Base-by-base conservation (phyloP, 163 green algal genomes). In the Picocystis sp. region DNA sequence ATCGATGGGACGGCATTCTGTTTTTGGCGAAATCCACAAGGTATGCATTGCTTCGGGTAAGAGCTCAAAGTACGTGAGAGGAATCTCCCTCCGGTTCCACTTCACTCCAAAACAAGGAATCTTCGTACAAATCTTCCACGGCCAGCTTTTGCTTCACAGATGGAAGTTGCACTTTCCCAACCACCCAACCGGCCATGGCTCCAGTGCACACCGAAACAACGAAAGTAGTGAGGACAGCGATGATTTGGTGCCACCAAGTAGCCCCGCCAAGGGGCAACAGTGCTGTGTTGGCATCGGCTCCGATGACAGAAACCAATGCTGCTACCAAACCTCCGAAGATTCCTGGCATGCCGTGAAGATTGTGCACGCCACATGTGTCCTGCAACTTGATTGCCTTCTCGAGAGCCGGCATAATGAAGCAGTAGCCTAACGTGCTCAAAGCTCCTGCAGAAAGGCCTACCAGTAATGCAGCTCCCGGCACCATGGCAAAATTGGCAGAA, bases 311-410 rank as follows among this genome's bases (percentile, higher is more conserved):
- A 13, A 54, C 34, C 3, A 64, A 15, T 15, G 50, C 60, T n/a
- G 65, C 57, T 10, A 54, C 57, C 5, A 72, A 15, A 11, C 60
- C 65, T 2, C 65, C 64, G 6, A 68, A 33, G 46, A 72, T 58
- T 35, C 52, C 51, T 24, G 64, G 68, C 57, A 73, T 68, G 45
- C 67, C 71, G 50, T 79, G 71, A 50, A 79, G 68, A 53, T 79
- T 79, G 58, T 77, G 65, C 12, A 79, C 57, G 22, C 65, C 65
- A 22, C 62, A 72, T 3, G 70, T 72, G 61, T 74, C 64, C 14
- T 60, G 47, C 17, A 72, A 38, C 21, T 53, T 48, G 11, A 69
- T 53, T 41, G 44, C 61, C 24, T 48, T 45, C 49, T 79, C 61
- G 42, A 79, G 54, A 23, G 53, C 52, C 22, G 71, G 67, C 11